These are phyloP conservation scores for Aspergillus texensis DNA, from an alignment of 2,329 filamentous ascomycete species.

Conservation along the genomic window DNA sequence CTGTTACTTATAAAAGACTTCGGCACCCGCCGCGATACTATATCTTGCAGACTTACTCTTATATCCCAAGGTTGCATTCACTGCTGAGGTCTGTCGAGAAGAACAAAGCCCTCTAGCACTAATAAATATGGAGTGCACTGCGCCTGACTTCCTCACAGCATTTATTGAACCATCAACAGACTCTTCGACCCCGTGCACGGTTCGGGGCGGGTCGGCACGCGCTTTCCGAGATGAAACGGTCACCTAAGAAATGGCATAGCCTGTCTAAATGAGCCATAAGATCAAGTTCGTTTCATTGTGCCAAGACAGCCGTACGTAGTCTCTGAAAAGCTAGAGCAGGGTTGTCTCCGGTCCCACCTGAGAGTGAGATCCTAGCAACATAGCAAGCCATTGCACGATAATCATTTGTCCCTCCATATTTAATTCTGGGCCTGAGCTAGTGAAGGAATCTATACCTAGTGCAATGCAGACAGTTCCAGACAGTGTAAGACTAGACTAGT, in stretches of 20 bases:
- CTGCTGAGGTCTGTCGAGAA: too few relatives aligned
- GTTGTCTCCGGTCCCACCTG: background rate
- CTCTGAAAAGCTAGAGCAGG: background rate
- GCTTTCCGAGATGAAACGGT: background rate
- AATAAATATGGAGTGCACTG: background rate
- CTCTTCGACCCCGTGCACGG: background rate
- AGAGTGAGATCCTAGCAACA: background rate
- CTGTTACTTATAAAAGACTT: background rate
- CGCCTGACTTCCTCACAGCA: background rate
- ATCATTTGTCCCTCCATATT: background rate
- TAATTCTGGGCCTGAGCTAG: background rate
- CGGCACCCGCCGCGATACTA: background rate
- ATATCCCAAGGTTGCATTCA: background rate
- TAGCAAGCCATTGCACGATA: background rate
- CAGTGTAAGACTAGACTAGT: background rate
- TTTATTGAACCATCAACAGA: background rate
- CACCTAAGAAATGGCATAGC: background rate
- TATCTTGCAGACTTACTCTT: background rate
- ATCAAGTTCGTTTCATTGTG: background rate
- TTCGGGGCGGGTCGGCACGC: background rate
- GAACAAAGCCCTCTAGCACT: background rate
- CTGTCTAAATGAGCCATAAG: background rate
- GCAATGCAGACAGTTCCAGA: background rate
- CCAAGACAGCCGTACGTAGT: background rate
- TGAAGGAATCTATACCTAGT: background rate